Evolutionary conservation across 2,329 filamentous ascomycete genomes (phyloP).

Genomic region (Sphaerulina musiva): DNA sequence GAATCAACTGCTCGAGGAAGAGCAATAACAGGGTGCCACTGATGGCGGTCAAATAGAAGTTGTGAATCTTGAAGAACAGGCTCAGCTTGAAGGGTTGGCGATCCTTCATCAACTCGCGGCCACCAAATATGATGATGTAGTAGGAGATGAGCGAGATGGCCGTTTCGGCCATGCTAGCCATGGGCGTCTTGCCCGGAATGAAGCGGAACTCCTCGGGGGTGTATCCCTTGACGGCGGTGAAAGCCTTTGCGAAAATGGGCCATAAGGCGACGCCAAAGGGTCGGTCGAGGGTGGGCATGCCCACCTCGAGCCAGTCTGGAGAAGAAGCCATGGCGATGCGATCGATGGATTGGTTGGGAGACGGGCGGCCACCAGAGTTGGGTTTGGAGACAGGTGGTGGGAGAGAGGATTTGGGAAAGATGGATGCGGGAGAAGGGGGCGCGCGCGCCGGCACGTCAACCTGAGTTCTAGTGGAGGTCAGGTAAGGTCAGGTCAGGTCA

Average conservation of each 20-base stretch:
- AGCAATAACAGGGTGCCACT: slow-evolving; percentile 73
- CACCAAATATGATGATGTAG: slow-evolving; percentile 90
- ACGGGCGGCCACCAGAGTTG: too few relatives aligned
- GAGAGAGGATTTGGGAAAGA: too few relatives aligned
- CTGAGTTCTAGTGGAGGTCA: too few relatives aligned
- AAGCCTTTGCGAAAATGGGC: slow-evolving; percentile 89
- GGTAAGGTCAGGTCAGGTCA: too few relatives aligned
- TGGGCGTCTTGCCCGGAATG: slow-evolving; percentile 69
- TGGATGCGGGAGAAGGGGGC: too few relatives aligned
- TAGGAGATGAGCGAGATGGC: slow-evolving; percentile 76
- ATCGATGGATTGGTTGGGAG: slow-evolving; percentile 34
- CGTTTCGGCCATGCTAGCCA: slow-evolving; percentile 84
- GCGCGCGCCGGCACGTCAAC: too few relatives aligned
- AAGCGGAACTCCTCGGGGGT: slow-evolving; percentile 82
- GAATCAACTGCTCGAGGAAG: slow-evolving; percentile 85
- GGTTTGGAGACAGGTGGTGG: too few relatives aligned
- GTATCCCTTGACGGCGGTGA: slow-evolving; percentile 69
- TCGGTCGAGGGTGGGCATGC: slow-evolving; percentile 73
- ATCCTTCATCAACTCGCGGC: slow-evolving; percentile 85
- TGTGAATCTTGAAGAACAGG: slow-evolving; percentile 88
- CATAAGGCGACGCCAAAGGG: slow-evolving; percentile 88
- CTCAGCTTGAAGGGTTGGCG: slow-evolving; percentile 80
- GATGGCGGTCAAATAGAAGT: slow-evolving; percentile 85
- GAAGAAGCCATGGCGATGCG: slow-evolving; percentile 22
- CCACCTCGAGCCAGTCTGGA: slow-evolving; percentile 48